A percentile compares a stretch with the other conserved stretches of the same genome.
Evolutionary conservation across 2,329 filamentous ascomycete species (phyloP).

Genomic region (Malbranchea zuffiana): DNA sequence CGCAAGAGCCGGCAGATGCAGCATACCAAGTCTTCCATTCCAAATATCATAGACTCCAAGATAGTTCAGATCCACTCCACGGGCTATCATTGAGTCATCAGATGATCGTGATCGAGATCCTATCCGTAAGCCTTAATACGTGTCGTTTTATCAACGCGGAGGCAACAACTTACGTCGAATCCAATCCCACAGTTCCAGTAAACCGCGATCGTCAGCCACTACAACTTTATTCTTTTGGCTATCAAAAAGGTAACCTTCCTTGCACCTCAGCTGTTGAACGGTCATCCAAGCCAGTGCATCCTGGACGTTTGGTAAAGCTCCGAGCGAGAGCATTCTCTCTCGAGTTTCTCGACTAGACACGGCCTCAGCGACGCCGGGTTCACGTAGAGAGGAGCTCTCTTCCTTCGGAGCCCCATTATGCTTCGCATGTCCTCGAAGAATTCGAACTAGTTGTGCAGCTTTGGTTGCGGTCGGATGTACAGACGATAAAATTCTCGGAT

Average conservation of each 20-base stretch:
- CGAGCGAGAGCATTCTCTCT: slow-evolving; percentile 26
- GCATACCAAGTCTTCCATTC: slow-evolving; percentile 46
- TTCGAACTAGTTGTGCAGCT: slow-evolving; percentile 22
- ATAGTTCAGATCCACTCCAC: slow-evolving; percentile 49
- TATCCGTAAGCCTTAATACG: too few species aligned
- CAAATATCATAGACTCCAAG: slow-evolving; percentile 50
- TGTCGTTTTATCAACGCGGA: slow-evolving; percentile 1
- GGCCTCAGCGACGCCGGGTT: slow-evolving; percentile 13
- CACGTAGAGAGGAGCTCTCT: not conserved
- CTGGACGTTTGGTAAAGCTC: slow-evolving; percentile 24
- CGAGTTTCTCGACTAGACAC: slow-evolving; percentile 31
- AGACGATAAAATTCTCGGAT: slow-evolving; percentile 24
- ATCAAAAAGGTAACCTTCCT: slow-evolving; percentile 45
- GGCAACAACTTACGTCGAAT: slow-evolving; percentile 38
- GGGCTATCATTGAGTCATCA: slow-evolving; percentile 45
- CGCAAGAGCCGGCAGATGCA: too few species aligned
- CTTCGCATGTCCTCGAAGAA: slow-evolving; percentile 19
- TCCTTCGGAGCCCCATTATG: not conserved
- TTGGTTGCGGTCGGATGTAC: slow-evolving; percentile 20
- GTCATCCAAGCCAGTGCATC: slow-evolving; percentile 34
- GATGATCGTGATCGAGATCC: slow-evolving; percentile 31
- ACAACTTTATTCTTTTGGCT: slow-evolving; percentile 45
- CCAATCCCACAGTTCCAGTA: slow-evolving; percentile 51
- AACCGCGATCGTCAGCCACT: slow-evolving; percentile 44
- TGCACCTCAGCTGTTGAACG: slow-evolving; percentile 39